Evolutionary conservation across 305 asterid species (phyloP).

Genomic region (Withania somnifera): DNA sequence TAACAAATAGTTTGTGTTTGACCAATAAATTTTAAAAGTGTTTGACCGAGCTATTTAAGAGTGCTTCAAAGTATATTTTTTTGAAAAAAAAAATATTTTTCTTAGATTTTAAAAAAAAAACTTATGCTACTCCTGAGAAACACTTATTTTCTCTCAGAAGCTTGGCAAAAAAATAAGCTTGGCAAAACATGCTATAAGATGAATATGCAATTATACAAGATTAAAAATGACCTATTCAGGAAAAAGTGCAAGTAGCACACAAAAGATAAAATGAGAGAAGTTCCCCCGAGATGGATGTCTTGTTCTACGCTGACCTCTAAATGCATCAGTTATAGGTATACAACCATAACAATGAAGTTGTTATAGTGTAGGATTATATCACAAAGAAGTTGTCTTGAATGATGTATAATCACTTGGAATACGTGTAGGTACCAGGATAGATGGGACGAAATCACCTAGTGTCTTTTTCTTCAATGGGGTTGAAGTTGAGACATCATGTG

Average conservation of each 20-base stretch:
- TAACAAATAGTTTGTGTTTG: too few relatives aligned
- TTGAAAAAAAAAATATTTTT: too few relatives aligned
- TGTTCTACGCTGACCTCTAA: not conserved
- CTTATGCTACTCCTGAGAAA: too few relatives aligned
- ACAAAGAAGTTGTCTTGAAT: not conserved
- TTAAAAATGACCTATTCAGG: not conserved
- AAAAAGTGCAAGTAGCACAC: not conserved
- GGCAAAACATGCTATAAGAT: not conserved
- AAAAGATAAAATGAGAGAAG: not conserved
- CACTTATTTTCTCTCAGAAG: too few relatives aligned
- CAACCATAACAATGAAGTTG: not conserved
- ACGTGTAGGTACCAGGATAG: not conserved
- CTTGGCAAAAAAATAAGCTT: too few relatives aligned
- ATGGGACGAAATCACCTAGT: not conserved
- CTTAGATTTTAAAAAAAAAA: too few relatives aligned
- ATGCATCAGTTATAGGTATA: not conserved
- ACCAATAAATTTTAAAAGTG: too few relatives aligned
- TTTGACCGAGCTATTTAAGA: too few relatives aligned
- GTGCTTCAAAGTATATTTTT: too few relatives aligned
- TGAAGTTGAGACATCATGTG: not conserved
- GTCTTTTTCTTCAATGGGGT: not conserved
- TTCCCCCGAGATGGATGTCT: not conserved
- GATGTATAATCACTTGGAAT: not conserved
- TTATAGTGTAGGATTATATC: not conserved
- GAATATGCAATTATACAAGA: not conserved